Conservation (phyloP, 768 basidiomycete species). For the Amanita phalloides region DNA sequence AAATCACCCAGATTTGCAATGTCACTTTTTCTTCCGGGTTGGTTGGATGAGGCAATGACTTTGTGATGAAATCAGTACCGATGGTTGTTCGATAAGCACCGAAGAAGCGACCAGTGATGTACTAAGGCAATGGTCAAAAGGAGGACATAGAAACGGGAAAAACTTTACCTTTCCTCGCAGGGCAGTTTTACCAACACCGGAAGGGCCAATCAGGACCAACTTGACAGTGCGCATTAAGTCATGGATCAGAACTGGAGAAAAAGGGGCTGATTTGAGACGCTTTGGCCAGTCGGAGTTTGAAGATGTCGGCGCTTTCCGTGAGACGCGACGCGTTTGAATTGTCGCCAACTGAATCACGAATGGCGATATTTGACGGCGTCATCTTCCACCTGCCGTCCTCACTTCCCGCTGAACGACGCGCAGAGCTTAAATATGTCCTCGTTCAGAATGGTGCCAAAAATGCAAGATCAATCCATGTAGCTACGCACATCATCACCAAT, state of each 20-base stretch:
- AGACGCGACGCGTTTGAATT: not conserved
- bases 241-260: not conserved
- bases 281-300: not conserved
- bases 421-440: conserved; percentile 37
- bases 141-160: conserved; percentile 72
- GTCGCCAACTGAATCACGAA: not conserved
- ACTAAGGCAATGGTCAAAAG: conserved; percentile 41
- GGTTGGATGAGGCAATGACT: conserved; percentile 53
- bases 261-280: not conserved
- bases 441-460: conserved; percentile 38
- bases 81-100: conserved; percentile 77
- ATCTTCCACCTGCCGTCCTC: conserved; percentile 41
- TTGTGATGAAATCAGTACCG: conserved; percentile 82
- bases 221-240: conserved; percentile 62
- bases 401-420: conserved; percentile 26
- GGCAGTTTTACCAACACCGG: conserved; percentile 81
- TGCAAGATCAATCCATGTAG: conserved; percentile 21
- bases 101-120: conserved; percentile 67
- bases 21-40: conserved; percentile 45
- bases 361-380: conserved; percentile 27
- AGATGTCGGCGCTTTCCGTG: not conserved
- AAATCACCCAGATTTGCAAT: conserved; percentile 49
- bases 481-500: conserved; percentile 42
- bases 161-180: conserved; percentile 52
- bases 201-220: conserved; percentile 71